phyloP scores from a whole-genome alignment of 441 rosid genomes.

The Gossypium gossypioides region DNA sequence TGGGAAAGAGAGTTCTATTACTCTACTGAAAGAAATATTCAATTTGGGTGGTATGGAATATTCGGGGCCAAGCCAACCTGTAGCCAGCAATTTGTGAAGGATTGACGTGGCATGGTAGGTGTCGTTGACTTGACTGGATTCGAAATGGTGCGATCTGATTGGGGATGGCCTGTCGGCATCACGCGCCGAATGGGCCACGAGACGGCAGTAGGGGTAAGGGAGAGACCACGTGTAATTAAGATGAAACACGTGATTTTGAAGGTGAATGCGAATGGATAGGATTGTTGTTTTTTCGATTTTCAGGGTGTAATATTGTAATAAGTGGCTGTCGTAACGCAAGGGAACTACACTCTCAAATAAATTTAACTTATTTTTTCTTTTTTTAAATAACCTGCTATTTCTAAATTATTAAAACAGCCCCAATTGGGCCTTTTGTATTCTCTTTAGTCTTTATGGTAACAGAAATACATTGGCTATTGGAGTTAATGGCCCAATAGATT shows the following conservation, averaged over 20 bases:
- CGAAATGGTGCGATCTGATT: neutral
- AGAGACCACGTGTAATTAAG: neutral
- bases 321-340: neutral
- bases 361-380: too few relatives aligned
- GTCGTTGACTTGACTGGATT: neutral
- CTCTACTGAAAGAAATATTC: conserved; percentile 7
- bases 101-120: neutral
- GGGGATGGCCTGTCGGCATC: neutral
- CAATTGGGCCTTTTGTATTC: neutral
- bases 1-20: neutral
- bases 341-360: neutral
- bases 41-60: conserved; percentile 24
- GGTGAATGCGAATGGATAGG: neutral
- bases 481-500: neutral
- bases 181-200: neutral
- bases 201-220: neutral
- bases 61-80: conserved; percentile 12
- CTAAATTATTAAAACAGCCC: neutral
- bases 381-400: too few relatives aligned
- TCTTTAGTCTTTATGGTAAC: neutral
- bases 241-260: neutral
- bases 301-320: neutral
- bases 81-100: neutral
- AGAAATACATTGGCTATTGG: neutral
- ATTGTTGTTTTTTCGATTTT: neutral